These are phyloP conservation scores for Tremellales sp. DNA, from an alignment of 1,284 basidiomycete genomes.

Conservation along the genomic window DNA sequence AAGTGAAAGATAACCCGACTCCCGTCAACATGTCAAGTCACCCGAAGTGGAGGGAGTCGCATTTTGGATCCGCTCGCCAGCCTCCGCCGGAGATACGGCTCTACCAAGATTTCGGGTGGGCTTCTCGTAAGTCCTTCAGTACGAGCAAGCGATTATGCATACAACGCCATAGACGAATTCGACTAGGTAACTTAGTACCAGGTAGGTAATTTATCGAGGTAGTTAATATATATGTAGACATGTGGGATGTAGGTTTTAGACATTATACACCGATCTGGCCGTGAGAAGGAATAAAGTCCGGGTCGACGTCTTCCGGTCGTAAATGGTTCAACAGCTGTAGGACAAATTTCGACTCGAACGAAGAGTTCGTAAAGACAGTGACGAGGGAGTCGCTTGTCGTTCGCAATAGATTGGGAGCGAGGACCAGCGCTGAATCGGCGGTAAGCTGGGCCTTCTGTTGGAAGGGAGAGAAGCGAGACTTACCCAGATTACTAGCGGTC, in stretches of 20 bases:
- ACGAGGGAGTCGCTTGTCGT: constrained; percentile 77
- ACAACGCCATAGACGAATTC: too few relatives aligned
- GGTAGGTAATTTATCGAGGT: too few relatives aligned
- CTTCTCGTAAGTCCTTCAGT: too few relatives aligned
- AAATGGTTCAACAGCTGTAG: constrained; percentile 75
- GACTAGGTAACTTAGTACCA: too few relatives aligned
- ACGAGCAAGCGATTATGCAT: too few relatives aligned
- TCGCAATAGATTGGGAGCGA: constrained; percentile 81
- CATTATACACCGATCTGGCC: constrained; percentile 4
- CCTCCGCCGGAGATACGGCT: too few relatives aligned
- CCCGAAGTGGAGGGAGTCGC: too few relatives aligned
- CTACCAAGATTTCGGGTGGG: too few relatives aligned
- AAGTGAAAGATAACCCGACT: neutral
- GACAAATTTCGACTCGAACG: constrained; percentile 82
- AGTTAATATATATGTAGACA: too few relatives aligned
- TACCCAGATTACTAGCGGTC: constrained; percentile 54
- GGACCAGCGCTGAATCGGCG: constrained; percentile 63
- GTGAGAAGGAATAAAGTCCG: constrained; percentile 54
- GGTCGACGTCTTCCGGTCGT: constrained; percentile 66
- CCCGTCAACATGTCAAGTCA: too few relatives aligned
- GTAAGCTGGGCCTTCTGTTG: constrained; percentile 50
- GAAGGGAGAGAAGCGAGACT: constrained; percentile 6
- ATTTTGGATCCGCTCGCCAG: too few relatives aligned
- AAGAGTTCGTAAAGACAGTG: constrained; percentile 81
- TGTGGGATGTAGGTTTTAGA: neutral